phyloP scores from a whole-genome alignment of 2,329 filamentous ascomycete genomes.

The Exserohilum turcica region DNA sequence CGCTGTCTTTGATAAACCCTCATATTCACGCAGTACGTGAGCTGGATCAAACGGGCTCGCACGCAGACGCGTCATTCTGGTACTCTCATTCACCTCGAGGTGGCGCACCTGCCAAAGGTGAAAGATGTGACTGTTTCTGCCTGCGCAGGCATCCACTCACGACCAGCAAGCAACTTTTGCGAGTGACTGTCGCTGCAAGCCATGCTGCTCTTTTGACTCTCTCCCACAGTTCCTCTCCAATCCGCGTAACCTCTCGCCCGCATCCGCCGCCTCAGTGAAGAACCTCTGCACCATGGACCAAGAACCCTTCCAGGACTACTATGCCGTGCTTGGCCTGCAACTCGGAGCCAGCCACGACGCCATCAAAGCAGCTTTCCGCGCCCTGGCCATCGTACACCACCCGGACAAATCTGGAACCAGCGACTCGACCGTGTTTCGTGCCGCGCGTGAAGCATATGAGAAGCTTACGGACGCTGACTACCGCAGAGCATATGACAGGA shows the following conservation, averaged over 20 bases:
- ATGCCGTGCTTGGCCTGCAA: conserved; percentile 77
- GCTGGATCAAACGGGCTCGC: not conserved
- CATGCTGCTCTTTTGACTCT: not conserved
- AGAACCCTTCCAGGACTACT: conserved; percentile 69
- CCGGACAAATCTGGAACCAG: conserved; percentile 84
- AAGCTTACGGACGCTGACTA: conserved; percentile 12
- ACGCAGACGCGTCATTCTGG: not conserved
- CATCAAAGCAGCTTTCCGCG: conserved; percentile 96
- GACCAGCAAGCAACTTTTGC: not conserved
- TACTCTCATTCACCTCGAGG: not conserved
- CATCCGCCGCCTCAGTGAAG: not conserved
- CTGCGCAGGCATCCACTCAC: not conserved
- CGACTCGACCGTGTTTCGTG: conserved; percentile 16
- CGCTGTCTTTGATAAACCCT: not conserved
- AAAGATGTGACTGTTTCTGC: not conserved
- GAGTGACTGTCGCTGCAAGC: not conserved
- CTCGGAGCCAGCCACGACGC: conserved; percentile 77
- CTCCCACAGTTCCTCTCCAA: not conserved
- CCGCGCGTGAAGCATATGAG: conserved; percentile 21
- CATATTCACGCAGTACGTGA: not conserved
- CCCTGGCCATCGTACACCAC: conserved; percentile 91
- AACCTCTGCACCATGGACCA: conserved; percentile 10
- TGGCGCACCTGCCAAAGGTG: not conserved
- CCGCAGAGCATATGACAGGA: conserved; percentile 15
- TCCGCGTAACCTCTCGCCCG: not conserved